A percentile compares a stretch with the other conserved stretches of the same genome.
phyloP scores from a whole-genome alignment of 441 rosid genomes.

The Hura crepitans region DNA sequence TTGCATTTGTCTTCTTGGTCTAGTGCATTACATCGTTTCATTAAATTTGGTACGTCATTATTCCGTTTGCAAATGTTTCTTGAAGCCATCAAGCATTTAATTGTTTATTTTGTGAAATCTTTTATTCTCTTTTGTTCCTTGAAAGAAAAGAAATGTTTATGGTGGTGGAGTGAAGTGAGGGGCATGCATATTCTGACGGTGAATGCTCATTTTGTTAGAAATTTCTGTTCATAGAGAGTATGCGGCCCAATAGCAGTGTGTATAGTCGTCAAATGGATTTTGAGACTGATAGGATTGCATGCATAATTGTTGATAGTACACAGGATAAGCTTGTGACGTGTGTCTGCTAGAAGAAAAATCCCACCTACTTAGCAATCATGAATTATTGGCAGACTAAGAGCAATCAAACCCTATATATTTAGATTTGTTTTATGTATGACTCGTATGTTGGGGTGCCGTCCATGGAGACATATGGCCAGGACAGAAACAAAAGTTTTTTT shows the following conservation, averaged over 20 bases:
- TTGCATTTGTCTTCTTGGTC: neutral
- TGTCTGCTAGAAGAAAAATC: constrained; percentile 6
- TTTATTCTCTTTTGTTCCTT: neutral
- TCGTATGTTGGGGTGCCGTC: neutral
- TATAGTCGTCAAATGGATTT: neutral
- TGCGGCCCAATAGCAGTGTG: neutral
- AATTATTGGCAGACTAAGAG: neutral
- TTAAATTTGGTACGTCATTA: neutral
- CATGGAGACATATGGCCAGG: neutral
- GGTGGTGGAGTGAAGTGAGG: neutral
- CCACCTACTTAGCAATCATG: neutral
- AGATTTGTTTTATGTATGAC: neutral
- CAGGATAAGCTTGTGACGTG: constrained; percentile 1
- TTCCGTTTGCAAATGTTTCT: constrained; percentile 6
- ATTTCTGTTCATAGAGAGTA: neutral
- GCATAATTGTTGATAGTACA: neutral
- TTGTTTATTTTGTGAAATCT: neutral
- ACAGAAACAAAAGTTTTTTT: neutral
- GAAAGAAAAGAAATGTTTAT: no score
- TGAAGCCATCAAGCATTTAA: neutral
- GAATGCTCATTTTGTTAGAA: neutral
- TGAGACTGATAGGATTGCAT: neutral
- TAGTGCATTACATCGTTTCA: neutral
- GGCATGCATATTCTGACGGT: neutral
- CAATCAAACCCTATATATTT: neutral